Conservation (phyloP, 805 yeast genomes). For the Metschnikowia reukaufii region DNA sequence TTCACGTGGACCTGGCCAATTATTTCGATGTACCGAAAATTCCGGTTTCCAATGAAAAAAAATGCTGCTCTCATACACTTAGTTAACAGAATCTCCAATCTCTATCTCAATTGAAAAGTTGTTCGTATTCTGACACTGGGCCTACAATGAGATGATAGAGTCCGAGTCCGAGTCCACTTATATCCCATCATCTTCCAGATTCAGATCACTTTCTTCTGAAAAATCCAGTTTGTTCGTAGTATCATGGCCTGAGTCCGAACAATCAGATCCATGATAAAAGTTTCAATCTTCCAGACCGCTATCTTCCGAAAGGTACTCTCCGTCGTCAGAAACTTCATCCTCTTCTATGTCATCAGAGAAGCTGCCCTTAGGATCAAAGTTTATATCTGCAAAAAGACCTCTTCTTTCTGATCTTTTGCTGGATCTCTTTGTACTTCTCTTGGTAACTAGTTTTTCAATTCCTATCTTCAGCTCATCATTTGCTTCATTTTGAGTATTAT, state of each 20-base stretch:
- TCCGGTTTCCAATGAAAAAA: neutral
- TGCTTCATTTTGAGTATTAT: neutral
- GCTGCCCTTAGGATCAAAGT: neutral
- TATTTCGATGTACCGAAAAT: neutral
- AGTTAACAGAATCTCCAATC: neutral
- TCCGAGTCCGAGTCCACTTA: neutral
- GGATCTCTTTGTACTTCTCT: neutral
- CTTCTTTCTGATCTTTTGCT: neutral
- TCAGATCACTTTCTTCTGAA: neutral
- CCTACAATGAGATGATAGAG: neutral
- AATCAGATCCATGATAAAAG: neutral
- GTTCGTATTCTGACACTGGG: neutral
- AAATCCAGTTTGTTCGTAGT: neutral
- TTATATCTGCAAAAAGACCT: neutral
- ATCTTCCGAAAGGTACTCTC: neutral
- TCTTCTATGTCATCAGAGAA: neutral
- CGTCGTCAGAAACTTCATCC: slow-evolving; percentile 1
- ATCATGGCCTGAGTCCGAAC: neutral
- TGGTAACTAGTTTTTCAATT: neutral
- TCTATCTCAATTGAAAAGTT: neutral
- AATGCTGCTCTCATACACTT: neutral
- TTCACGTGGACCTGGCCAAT: neutral
- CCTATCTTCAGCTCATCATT: neutral
- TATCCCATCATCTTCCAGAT: neutral
- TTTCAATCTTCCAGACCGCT: neutral